These are phyloP conservation scores for Sphagnum fallax DNA, from an alignment of 228 moss, liverwort and hornwort species.

Conservation along the genomic window DNA sequence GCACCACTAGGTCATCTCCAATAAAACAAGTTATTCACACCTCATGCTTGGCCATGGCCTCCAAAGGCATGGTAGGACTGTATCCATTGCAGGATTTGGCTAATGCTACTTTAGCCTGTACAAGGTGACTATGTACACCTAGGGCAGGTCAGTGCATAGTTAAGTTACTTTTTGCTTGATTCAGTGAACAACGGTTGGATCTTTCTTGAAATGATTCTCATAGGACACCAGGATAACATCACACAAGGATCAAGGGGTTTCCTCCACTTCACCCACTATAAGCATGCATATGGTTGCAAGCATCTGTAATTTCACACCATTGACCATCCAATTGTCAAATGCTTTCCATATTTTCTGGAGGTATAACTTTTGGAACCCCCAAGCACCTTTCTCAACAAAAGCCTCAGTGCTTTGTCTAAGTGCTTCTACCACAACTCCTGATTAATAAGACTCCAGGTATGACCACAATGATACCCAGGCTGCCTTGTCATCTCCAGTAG, in stretches of 20 bases:
- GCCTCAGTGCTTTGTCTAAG: background rate
- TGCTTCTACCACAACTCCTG: background rate
- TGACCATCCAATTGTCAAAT: background rate
- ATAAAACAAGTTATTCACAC: no score
- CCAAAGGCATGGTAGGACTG: background rate
- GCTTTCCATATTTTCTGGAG: background rate
- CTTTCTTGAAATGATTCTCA: conserved; percentile 79
- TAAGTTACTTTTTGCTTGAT: conserved; percentile 66
- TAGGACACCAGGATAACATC: conserved; percentile 84
- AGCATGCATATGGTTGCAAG: conserved; percentile 98
- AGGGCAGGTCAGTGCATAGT: conserved; percentile 2
- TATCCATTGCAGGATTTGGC: conserved; percentile 7
- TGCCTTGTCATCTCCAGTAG: no score
- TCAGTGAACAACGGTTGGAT: conserved; percentile 59
- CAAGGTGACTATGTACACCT: background rate
- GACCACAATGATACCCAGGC: background rate
- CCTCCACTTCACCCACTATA: conserved; percentile 94
- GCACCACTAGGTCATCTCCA: no score
- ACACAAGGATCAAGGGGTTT: conserved; percentile 77
- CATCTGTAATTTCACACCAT: conserved; percentile 42
- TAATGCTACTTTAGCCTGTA: background rate
- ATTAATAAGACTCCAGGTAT: no score
- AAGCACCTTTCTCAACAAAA: background rate
- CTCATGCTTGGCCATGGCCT: no score
- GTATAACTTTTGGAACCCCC: background rate